phyloP scores from a whole-genome alignment of 495 filamentous ascomycete species.

The Podospora bellae-mahoneyi region DNA sequence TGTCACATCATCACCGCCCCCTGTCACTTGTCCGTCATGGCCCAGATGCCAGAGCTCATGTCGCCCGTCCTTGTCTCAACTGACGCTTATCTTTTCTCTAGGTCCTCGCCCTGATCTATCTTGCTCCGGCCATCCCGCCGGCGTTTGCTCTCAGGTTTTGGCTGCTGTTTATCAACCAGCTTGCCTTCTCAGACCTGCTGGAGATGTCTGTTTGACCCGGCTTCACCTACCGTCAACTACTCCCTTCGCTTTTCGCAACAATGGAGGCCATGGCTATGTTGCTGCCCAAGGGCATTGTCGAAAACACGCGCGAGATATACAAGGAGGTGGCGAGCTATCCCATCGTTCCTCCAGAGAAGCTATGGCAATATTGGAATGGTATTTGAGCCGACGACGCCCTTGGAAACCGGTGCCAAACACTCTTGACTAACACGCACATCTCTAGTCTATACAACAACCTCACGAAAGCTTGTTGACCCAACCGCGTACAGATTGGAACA shows the following conservation, averaged over 20 bases:
- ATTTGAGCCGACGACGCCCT: constrained; percentile 18
- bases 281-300: constrained; percentile 40
- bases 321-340: constrained; percentile 47
- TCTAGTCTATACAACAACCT: constrained; percentile 52
- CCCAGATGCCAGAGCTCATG: not conserved
- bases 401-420: not conserved
- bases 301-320: constrained; percentile 44
- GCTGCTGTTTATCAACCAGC: not conserved
- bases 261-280: not conserved
- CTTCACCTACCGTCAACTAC: not conserved
- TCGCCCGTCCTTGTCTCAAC: not conserved
- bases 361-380: constrained; percentile 52
- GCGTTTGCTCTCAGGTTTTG: not conserved
- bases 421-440: constrained; percentile 15
- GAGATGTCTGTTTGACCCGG: not conserved
- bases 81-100: not conserved
- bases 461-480: constrained; percentile 48
- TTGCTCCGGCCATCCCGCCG: not conserved
- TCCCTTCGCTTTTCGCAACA: not conserved
- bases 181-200: not conserved
- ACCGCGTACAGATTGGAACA: constrained; percentile 53
- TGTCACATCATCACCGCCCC: not conserved
- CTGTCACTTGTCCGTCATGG: not conserved
- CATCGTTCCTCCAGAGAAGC: constrained; percentile 45
- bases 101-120: not conserved